Percentiles rank a stretch among this genome's conserved stretches.
phyloP scores from a whole-genome alignment of 768 basidiomycete genomes.

The Nevesoporus exiguus region DNA sequence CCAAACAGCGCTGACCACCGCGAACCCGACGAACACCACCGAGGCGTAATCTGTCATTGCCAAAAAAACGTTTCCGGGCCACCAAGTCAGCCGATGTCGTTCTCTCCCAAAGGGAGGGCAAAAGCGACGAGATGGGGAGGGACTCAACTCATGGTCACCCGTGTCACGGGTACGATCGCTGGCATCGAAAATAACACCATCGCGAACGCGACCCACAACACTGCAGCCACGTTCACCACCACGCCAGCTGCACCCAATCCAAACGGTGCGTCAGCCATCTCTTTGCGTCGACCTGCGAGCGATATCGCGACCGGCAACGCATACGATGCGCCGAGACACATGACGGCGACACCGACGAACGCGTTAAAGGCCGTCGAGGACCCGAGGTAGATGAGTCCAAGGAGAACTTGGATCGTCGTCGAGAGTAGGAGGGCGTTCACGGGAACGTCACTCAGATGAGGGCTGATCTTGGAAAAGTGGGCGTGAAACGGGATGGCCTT shows the following conservation, averaged over 20 bases:
- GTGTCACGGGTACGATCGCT: conserved; percentile 53
- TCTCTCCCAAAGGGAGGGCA: too few species aligned
- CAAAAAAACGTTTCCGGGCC: too few species aligned
- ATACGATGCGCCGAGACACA: conserved; percentile 63
- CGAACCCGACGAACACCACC: conserved; percentile 65
- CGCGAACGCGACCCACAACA: conserved; percentile 59
- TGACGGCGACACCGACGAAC: conserved; percentile 63
- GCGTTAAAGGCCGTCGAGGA: conserved; percentile 64
- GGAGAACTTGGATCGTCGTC: conserved; percentile 52
- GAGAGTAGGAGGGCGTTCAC: conserved; percentile 60
- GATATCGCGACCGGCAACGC: conserved; percentile 59
- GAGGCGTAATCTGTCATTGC: conserved; percentile 61
- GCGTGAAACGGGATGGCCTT: conserved; percentile 55
- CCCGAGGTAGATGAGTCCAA: conserved; percentile 62
- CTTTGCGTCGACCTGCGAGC: conserved; percentile 41
- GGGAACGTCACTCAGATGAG: conserved; percentile 44
- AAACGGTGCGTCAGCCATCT: conserved; percentile 50
- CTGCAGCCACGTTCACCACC: conserved; percentile 47
- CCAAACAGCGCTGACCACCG: conserved; percentile 54
- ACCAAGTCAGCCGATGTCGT: neutral
- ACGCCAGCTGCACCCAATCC: conserved; percentile 44
- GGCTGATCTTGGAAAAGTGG: conserved; percentile 46
- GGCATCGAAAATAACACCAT: conserved; percentile 71
- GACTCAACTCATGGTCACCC: conserved; percentile 43
- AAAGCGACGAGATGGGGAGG: neutral